phyloP scores from a whole-genome alignment of 768 basidiomycete species.

The Suillus fuscotomentosus region DNA sequence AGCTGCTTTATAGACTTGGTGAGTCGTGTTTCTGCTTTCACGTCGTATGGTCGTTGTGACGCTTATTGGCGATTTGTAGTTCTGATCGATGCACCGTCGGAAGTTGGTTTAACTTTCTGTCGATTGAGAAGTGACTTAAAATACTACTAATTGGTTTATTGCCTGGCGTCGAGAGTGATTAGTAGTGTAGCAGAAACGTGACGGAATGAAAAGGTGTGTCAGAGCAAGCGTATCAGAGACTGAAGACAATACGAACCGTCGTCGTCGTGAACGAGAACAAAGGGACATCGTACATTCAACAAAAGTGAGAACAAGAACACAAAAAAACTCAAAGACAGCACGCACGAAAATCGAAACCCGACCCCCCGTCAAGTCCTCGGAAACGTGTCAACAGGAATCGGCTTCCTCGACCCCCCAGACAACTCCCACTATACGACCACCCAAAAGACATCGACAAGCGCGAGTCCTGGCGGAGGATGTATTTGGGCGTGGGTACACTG shows the following conservation, averaged over 20 bases:
- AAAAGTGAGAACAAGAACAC: background rate
- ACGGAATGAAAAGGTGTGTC: too few species aligned
- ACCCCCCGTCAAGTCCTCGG: conserved; percentile 28
- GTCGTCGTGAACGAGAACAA: background rate
- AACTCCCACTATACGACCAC: conserved; percentile 40
- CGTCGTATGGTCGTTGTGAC: too few species aligned
- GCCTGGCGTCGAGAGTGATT: too few species aligned
- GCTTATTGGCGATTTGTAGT: too few species aligned
- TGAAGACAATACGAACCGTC: background rate
- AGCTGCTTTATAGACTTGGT: too few species aligned
- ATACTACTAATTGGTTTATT: too few species aligned
- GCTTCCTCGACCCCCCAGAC: conserved; percentile 46
- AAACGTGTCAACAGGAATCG: conserved; percentile 60
- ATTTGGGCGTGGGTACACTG: background rate
- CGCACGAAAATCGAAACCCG: background rate
- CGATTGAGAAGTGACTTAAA: too few species aligned
- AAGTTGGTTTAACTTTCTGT: too few species aligned
- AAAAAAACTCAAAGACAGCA: background rate
- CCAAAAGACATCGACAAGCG: conserved; percentile 11
- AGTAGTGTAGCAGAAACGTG: too few species aligned
- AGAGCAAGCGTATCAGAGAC: too few species aligned
- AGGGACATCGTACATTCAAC: background rate
- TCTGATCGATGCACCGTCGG: too few species aligned
- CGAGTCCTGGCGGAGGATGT: background rate
- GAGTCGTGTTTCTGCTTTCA: too few species aligned